Percentiles rank a stretch among this genome's conserved stretches.
Conservation (phyloP, 495 filamentous ascomycete genomes). For the Xanthoparmelia taractica region DNA sequence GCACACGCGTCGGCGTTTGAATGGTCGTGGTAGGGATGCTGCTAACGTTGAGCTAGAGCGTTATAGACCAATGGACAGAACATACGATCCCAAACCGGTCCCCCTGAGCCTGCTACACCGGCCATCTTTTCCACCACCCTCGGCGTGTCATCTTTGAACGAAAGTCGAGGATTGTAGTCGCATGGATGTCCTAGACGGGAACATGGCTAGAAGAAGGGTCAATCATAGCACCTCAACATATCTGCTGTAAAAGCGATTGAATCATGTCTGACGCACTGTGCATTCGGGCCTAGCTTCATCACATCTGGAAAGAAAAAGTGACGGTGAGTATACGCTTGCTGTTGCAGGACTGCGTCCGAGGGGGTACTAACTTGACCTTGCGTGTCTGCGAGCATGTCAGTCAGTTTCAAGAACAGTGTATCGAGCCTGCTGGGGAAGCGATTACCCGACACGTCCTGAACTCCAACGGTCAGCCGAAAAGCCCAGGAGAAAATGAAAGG, state of each 20-base stretch:
- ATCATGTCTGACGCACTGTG: conserved; percentile 33
- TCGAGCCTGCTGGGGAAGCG: conserved; percentile 8
- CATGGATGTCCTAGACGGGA: conserved; percentile 48
- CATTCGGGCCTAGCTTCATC: conserved; percentile 48
- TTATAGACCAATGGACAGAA: not conserved
- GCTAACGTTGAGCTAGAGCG: not conserved
- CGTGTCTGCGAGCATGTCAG: conserved; percentile 34
- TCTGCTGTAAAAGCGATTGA: not conserved
- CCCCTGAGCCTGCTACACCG: conserved; percentile 1
- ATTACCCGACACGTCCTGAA: conserved; percentile 46
- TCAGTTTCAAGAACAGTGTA: conserved; percentile 2
- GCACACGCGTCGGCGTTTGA: conserved; percentile 29
- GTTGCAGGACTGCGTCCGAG: not conserved
- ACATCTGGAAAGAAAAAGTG: conserved; percentile 36
- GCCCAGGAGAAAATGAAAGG: conserved; percentile 15
- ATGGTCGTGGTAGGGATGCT: conserved; percentile 16
- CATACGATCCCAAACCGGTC: conserved; percentile 19
- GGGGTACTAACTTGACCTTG: conserved; percentile 37
- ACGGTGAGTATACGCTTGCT: not conserved
- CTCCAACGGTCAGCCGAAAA: conserved; percentile 17
- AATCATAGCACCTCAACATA: not conserved
- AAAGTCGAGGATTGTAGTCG: conserved; percentile 49
- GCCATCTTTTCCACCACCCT: conserved; percentile 48
- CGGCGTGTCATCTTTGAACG: conserved; percentile 50
- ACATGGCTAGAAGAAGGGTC: conserved; percentile 40